Percentiles rank a stretch among this genome's conserved stretches.
phyloP scores from a whole-genome alignment of 108 stramenopile genomes.

The Poteriospumella lacustris region DNA sequence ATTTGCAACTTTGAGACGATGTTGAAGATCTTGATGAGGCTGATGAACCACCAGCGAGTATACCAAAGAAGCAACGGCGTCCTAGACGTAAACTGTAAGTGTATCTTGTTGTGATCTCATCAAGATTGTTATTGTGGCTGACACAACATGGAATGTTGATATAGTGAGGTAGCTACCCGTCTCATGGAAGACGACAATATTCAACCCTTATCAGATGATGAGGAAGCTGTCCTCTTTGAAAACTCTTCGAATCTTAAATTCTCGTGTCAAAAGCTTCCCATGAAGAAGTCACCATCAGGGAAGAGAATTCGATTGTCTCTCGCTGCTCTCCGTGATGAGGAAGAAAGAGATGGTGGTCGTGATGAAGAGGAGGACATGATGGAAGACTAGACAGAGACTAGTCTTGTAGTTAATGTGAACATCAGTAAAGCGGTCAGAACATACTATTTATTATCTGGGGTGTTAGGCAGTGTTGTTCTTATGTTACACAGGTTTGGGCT shows the following conservation, averaged over 20 bases:
- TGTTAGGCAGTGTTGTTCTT: slow-evolving; percentile 7
- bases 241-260: slow-evolving; percentile 9
- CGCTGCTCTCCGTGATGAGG: slow-evolving; percentile 5
- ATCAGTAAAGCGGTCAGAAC: slow-evolving; percentile 7
- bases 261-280: slow-evolving; percentile 6
- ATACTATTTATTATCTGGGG: slow-evolving; percentile 8
- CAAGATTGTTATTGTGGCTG: slow-evolving; percentile 7
- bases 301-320: slow-evolving; percentile 8
- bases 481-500: slow-evolving; percentile 7
- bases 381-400: slow-evolving; percentile 7
- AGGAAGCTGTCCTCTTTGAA: slow-evolving; percentile 7
- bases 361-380: slow-evolving; percentile 7
- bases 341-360: slow-evolving; percentile 7
- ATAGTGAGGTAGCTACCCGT: slow-evolving; percentile 6
- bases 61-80: slow-evolving; percentile 6
- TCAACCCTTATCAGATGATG: slow-evolving; percentile 7
- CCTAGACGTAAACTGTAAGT: slow-evolving; percentile 7
- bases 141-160: neutral
- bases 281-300: slow-evolving; percentile 6
- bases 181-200: slow-evolving; percentile 7
- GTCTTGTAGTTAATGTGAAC: slow-evolving; percentile 8
- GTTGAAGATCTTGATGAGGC: slow-evolving; percentile 7
- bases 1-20: slow-evolving; percentile 7
- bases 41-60: slow-evolving; percentile 6
- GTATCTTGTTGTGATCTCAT: slow-evolving; percentile 3